Base-by-base conservation (phyloP, 2,329 filamentous ascomycete species). In the Exophiala oligosperma region DNA sequence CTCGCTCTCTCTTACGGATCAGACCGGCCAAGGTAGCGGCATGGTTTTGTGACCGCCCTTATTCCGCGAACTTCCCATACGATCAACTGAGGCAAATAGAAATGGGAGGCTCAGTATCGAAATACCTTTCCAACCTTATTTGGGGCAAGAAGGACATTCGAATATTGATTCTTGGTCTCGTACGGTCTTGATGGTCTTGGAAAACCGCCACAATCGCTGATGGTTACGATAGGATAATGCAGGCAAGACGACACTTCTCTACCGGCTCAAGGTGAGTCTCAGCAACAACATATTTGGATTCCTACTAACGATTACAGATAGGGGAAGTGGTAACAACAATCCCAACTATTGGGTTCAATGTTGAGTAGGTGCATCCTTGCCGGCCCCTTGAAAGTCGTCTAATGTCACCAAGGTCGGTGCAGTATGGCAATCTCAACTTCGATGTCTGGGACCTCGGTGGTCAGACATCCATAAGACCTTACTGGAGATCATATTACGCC, bases 401-500 rank as follows among this genome's bases (percentile, higher is more conserved):
- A 28, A 50, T 51, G 57, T 3, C 44, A 28, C 14, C 12, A 17
- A 14, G 66, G 56, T 96, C 92, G 23, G 94, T 99, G 64, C 94
- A 92, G 68, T 99, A 99, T 82, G 93, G 93, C 76, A 97, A 97
- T 74, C 84, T 99, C 62, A 96, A 97, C 76, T 96, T 99, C 75
- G 97, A 97, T 72, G 94, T 99, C 70, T 99, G 94, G 94, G 93
- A 97, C 79, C 83, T 97, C 49, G 93, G 94, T 71, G 94, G 94
- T 40, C 94, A 99, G 81, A 99, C 94, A n/a, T 95, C 90, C 67
- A 99, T 99, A 74, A 86, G 94, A 66, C 94, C 94, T 1, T 99
- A 99, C 80, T 99, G 94, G 94, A 86, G 94, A 74, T 99, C 94
- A 79, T 99, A 99, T 82, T 99, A 97, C 73, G 91, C 92, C 72